Evolutionary conservation across 352 stramenopile species (phyloP).

Genomic region (Pythium phragmiticola): DNA sequence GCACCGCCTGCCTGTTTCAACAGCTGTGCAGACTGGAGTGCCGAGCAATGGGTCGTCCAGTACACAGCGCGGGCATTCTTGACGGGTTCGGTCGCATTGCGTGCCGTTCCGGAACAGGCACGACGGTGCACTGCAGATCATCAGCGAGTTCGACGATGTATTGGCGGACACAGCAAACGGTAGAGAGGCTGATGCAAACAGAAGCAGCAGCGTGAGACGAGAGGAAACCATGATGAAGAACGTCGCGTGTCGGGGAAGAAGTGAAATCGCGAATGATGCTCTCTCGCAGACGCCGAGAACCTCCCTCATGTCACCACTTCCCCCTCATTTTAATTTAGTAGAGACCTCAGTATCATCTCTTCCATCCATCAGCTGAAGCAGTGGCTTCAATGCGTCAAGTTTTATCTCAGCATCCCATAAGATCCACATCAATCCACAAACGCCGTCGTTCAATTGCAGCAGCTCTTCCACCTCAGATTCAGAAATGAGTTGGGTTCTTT

Average conservation of each 20-base stretch:
- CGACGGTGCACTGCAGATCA: background rate
- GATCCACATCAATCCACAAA: background rate
- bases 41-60: background rate
- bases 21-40: background rate
- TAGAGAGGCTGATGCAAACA: background rate
- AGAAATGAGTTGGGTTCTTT: constrained; percentile 13
- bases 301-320: too few species aligned
- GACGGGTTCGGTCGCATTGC: background rate
- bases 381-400: background rate
- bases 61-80: constrained; percentile 5
- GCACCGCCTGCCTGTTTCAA: background rate
- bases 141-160: background rate
- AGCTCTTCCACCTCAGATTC: background rate
- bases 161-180: background rate
- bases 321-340: too few species aligned
- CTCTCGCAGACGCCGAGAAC: background rate
- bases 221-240: constrained; percentile 1
- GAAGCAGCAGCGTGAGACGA: background rate
- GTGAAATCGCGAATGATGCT: constrained; percentile 5
- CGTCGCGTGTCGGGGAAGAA: background rate
- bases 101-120: constrained; percentile 7
- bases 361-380: background rate
- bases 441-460: constrained; percentile 2
- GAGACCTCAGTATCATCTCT: too few species aligned
- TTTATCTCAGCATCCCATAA: background rate